A percentile compares a stretch with the other conserved stretches of the same genome.
phyloP scores from a whole-genome alignment of 2,329 filamentous ascomycete genomes.

The Penicillium sp. region DNA sequence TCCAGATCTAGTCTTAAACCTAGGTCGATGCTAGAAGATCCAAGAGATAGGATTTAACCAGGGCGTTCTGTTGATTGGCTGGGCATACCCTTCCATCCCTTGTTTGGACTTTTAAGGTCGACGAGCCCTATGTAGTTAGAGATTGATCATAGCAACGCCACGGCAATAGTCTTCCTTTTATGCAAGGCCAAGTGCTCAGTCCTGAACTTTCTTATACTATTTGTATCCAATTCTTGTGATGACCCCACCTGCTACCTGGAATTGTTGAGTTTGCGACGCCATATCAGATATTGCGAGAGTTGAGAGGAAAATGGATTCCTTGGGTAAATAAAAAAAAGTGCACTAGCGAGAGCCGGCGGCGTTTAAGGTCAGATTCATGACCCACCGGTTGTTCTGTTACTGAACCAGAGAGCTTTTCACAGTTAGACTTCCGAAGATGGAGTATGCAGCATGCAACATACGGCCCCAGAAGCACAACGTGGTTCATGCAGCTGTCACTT shows the following conservation, averaged over 20 bases:
- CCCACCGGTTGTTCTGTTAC: background rate
- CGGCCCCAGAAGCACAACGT: background rate
- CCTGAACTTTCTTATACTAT: background rate
- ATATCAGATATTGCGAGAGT: background rate
- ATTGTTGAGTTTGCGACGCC: background rate
- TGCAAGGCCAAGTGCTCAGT: constrained; percentile 21
- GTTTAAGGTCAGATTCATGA: background rate
- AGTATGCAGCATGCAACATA: background rate
- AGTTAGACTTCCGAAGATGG: background rate
- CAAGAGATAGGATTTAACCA: background rate
- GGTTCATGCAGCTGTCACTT: background rate
- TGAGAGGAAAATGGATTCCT: background rate
- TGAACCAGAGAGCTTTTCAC: too few relatives aligned
- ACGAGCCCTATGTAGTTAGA: constrained; percentile 5
- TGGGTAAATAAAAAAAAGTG: background rate
- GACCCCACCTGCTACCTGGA: background rate
- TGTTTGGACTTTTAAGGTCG: constrained; percentile 12
- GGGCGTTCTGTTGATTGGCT: constrained; percentile 9
- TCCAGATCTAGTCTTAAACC: constrained; percentile 6
- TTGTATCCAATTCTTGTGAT: background rate
- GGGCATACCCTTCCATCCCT: constrained; percentile 21
- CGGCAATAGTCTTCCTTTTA: constrained; percentile 16
- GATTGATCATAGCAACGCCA: constrained; percentile 20
- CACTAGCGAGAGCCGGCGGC: background rate
- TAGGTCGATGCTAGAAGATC: constrained; percentile 5